A percentile compares a stretch with the other conserved stretches of the same genome.
phyloP scores from a whole-genome alignment of 371 early-diverging fungal genomes.

The Mucor plumbeus region DNA sequence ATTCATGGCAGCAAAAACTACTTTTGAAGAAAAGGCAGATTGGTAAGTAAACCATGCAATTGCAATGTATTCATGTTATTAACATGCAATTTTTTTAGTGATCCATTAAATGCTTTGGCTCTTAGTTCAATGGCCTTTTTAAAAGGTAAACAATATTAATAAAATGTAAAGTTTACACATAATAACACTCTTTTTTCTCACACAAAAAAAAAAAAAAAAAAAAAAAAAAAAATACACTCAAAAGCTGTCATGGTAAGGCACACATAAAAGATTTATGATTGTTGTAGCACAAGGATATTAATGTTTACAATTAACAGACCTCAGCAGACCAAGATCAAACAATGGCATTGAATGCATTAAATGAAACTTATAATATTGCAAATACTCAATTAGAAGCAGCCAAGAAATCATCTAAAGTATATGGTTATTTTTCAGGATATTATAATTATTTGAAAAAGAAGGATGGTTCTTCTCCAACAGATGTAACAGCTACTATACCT shows the following conservation, averaged over 20 bases:
- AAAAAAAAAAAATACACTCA: background rate
- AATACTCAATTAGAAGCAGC: constrained; percentile 44
- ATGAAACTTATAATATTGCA: constrained; percentile 48
- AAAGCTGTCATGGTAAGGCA: constrained; percentile 31
- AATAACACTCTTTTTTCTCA: constrained; percentile 23
- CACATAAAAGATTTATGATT: background rate
- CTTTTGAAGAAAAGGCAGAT: constrained; percentile 32
- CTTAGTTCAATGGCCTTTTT: constrained; percentile 50
- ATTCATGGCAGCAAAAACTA: constrained; percentile 41
- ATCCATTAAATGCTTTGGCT: constrained; percentile 52
- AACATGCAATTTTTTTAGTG: constrained; percentile 15
- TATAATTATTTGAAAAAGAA: constrained; percentile 29
- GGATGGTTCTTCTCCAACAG: background rate
- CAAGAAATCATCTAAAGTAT: constrained; percentile 32
- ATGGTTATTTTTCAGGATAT: constrained; percentile 40
- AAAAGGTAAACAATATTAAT: constrained; percentile 25
- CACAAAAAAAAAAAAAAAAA: constrained; percentile 8
- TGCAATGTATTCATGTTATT: background rate
- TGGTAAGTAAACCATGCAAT: constrained; percentile 13
- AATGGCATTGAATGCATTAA: constrained; percentile 47
- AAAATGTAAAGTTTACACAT: constrained; percentile 21
- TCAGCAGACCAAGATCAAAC: constrained; percentile 55
- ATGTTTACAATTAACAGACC: constrained; percentile 33
- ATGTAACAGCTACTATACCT: background rate
- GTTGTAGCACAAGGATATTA: background rate